A percentile compares a stretch with the other conserved stretches of the same genome.
Evolutionary conservation across 345 rosid genomes (phyloP).

Genomic region (Citrus mangshanensis): DNA sequence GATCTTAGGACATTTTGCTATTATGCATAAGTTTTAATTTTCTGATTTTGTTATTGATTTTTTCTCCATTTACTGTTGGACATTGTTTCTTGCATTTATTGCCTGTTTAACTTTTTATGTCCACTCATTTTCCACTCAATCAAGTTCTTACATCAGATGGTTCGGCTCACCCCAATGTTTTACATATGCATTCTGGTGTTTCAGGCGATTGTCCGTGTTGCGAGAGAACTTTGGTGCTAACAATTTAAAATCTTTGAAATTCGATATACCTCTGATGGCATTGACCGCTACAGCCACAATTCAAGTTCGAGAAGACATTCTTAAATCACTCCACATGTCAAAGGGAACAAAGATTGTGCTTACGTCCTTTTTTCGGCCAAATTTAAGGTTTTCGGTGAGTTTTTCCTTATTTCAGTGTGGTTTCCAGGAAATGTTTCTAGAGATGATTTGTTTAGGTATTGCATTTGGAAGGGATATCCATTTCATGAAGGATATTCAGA

Average conservation of each 20-base stretch:
- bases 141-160: neutral
- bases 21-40: neutral
- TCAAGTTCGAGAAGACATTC: slow-evolving; percentile 71
- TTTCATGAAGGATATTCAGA: neutral
- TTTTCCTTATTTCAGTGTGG: neutral
- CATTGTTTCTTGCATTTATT: neutral
- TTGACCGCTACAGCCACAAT: slow-evolving; percentile 90
- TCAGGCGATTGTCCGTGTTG: slow-evolving; percentile 67
- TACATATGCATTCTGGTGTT: slow-evolving; percentile 16
- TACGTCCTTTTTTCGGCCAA: slow-evolving; percentile 81
- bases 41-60: neutral
- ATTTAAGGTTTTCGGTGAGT: slow-evolving; percentile 70
- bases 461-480: neutral
- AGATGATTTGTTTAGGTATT: slow-evolving; percentile 3
- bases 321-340: slow-evolving; percentile 62
- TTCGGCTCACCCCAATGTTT: neutral
- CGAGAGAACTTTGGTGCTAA: slow-evolving; percentile 60
- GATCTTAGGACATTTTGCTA: neutral
- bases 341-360: slow-evolving; percentile 69
- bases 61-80: neutral
- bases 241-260: slow-evolving; percentile 51
- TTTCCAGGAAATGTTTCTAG: neutral
- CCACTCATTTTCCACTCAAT: neutral
- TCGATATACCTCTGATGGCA: slow-evolving; percentile 81
- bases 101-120: neutral